Evolutionary conservation across 75 land plant genomes (phyloP), one percentile per base, ranked within the genome.

Genomic region (Sequoia sempervirens): DNA sequence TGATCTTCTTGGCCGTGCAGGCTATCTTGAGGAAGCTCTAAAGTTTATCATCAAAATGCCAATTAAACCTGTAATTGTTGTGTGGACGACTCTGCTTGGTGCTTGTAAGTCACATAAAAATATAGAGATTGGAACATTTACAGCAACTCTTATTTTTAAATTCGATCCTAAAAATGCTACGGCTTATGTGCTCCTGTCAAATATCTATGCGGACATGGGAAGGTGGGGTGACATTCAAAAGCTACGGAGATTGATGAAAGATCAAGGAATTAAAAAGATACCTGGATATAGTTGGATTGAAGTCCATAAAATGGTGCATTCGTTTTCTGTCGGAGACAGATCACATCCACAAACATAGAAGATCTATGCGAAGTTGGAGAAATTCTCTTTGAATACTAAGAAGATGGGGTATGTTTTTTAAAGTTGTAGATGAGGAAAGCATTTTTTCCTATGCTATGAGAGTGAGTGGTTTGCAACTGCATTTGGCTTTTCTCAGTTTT

Each of bases 1-100:
- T 28, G 85, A 84, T 47, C 85, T 84, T 53, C 82, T 84, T 41
- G 84, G 83, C 23, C 84, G 85, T 17, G 52, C 85, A 9, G 83
- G 83, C 12, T 36, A 45, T 40, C 84, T 84, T 10, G 38, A 84
- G 20, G 85, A 84, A 66, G 85, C 85, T 23, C 82, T 23, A 9
- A 43, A 47, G 18, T 41, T 84, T 11, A 36, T 84, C 6, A 23
- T 34, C 82, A 78, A 41, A 43, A 79, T 84, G 85, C 83, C 85
- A 15, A 32, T 84, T 17, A 68, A 80, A 34, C 82, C 82, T 41
- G 52, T 8, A 4, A 38, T 18, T 11, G 4, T 47, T 52, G 43
- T 79, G 38, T 84, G 46, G 85, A 80, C 3, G 54, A 9, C 36
- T 38, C 23, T 84, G 26, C 83, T 84, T 7, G 26, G 38, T 13